These are phyloP conservation scores for Aspergillus ruber DNA, from an alignment of 2,329 filamentous ascomycete species.

Conservation along the genomic window DNA sequence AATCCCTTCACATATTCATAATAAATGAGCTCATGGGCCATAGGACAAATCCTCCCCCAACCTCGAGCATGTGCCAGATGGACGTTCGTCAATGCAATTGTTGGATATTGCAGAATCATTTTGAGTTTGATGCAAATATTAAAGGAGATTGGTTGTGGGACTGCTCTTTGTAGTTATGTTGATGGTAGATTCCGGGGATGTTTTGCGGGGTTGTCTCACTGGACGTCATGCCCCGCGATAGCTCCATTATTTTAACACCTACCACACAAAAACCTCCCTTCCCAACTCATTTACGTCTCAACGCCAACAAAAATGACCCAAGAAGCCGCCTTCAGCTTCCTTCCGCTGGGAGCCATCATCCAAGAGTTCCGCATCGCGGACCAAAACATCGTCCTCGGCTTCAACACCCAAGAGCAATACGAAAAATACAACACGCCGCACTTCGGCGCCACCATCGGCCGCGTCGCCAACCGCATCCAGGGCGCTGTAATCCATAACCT, in stretches of 20 bases:
- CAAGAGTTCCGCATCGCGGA: constrained; percentile 70
- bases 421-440: constrained; percentile 66
- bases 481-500: constrained; percentile 63
- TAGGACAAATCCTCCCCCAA: too few relatives aligned
- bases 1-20: too few relatives aligned
- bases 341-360: constrained; percentile 42
- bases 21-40: too few relatives aligned
- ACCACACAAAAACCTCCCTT: neutral
- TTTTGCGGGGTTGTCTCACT: too few relatives aligned
- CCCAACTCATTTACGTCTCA: neutral
- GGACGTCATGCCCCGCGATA: neutral
- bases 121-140: too few relatives aligned
- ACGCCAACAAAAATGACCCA: constrained; percentile 6
- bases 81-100: too few relatives aligned
- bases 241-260: neutral
- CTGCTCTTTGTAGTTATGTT: too few relatives aligned
- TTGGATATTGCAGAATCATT: too few relatives aligned
- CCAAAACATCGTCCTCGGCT: constrained; percentile 82
- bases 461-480: constrained; percentile 71
- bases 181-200: too few relatives aligned
- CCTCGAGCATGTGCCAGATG: too few relatives aligned
- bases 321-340: constrained; percentile 39
- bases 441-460: constrained; percentile 92
- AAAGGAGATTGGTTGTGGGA: too few relatives aligned
- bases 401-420: constrained; percentile 70